Conservation (phyloP, 2,329 filamentous ascomycete genomes). For the Aspergillus sp. region DNA sequence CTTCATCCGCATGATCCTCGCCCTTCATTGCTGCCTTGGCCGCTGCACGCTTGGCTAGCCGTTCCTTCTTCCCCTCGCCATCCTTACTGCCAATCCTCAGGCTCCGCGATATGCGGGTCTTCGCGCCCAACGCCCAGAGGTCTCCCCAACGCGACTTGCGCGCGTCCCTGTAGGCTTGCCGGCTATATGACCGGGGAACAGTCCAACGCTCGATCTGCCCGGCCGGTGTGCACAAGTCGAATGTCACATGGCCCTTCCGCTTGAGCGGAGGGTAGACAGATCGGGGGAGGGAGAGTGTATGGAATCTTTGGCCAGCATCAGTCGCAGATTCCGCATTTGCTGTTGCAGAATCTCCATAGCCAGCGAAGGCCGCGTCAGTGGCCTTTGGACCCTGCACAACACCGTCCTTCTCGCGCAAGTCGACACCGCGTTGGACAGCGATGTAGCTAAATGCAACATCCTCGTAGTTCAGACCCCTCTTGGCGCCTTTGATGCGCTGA, state of each 20-base stretch:
- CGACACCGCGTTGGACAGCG: constrained; percentile 67
- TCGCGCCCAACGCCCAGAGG: constrained; percentile 88
- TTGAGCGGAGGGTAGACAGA: constrained; percentile 74
- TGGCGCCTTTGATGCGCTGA: constrained; percentile 60
- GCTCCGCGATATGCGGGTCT: constrained; percentile 60
- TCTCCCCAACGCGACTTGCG: constrained; percentile 88
- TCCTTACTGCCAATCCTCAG: constrained; percentile 49
- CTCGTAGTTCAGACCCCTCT: constrained; percentile 71
- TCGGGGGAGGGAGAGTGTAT: constrained; percentile 66
- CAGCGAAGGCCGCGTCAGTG: constrained; percentile 59
- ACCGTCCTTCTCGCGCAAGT: constrained; percentile 39
- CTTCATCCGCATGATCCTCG: constrained; percentile 15
- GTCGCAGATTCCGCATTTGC: constrained; percentile 8
- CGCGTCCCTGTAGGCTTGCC: constrained; percentile 80
- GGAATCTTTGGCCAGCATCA: constrained; percentile 12
- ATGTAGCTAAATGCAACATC: constrained; percentile 88
- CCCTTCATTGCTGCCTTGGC: constrained; percentile 15
- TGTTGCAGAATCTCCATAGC: constrained; percentile 50
- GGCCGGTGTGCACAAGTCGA: constrained; percentile 82
- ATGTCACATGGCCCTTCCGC: constrained; percentile 72
- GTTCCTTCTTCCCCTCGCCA: constrained; percentile 32
- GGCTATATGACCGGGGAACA: constrained; percentile 70
- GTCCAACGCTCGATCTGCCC: constrained; percentile 90
- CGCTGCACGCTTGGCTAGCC: constrained; percentile 30
- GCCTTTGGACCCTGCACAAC: constrained; percentile 47